phyloP scores from a whole-genome alignment of 129 eudicot species.

The Artemisia argyi region DNA sequence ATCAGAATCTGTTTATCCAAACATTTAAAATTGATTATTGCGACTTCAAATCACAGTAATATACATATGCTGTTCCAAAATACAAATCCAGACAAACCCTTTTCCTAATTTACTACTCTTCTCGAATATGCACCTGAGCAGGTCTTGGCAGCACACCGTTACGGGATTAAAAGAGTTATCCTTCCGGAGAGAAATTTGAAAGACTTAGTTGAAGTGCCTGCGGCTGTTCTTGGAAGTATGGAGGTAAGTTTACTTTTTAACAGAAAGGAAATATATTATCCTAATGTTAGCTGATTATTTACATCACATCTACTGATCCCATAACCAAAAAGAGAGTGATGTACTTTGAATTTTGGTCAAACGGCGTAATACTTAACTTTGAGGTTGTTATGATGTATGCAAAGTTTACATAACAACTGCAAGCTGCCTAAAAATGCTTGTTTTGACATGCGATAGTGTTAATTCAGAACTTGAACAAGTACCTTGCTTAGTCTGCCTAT shows the following conservation, averaged over 20 bases:
- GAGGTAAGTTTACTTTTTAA: slow-evolving; percentile 52
- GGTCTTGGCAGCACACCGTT: slow-evolving; percentile 99
- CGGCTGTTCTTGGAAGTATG: slow-evolving; percentile 72
- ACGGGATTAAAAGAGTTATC: slow-evolving; percentile 90
- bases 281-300: too few species aligned
- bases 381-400: not conserved
- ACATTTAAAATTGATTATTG: too few species aligned
- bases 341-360: slow-evolving; percentile 9
- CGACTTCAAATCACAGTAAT: not conserved
- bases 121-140: slow-evolving; percentile 26
- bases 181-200: slow-evolving; percentile 87
- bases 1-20: too few species aligned
- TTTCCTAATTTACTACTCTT: not conserved
- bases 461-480: not conserved
- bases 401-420: not conserved
- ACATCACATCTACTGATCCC: not conserved
- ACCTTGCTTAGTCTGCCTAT: not conserved
- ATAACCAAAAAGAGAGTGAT: not conserved
- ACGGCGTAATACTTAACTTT: not conserved
- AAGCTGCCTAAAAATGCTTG: not conserved
- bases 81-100: not conserved
- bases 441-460: not conserved
- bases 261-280: slow-evolving; percentile 4
- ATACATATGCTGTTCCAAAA: not conserved
- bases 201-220: slow-evolving; percentile 92